A percentile compares a stretch with the other conserved stretches of the same genome.
Conservation (phyloP, 139 green algal species). For the Micromonas pusilla region DNA sequence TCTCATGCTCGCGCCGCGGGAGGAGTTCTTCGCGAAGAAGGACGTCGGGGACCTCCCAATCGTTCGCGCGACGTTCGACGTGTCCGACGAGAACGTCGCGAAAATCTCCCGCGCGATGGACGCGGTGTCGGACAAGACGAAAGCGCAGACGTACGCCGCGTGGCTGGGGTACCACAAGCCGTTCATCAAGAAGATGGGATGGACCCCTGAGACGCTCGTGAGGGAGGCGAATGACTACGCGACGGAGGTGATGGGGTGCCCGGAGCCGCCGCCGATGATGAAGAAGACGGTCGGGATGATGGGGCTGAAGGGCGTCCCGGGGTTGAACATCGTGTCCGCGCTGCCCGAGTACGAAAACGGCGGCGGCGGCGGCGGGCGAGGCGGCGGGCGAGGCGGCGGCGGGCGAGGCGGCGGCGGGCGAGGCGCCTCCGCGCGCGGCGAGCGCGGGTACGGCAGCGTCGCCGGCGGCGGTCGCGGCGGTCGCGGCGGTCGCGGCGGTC, state of each 20-base stretch:
- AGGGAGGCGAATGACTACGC: constrained; percentile 54
- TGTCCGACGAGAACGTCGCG: neutral
- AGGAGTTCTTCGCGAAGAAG: constrained; percentile 29
- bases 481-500: no score
- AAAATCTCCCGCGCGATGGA: constrained; percentile 11
- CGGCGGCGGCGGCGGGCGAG: no score
- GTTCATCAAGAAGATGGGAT: constrained; percentile 41
- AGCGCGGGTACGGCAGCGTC: no score
- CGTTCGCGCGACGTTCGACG: neutral
- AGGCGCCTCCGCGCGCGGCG: no score
- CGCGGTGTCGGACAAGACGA: constrained; percentile 31
- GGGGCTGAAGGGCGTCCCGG: constrained; percentile 71
- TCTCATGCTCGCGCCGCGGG: constrained; percentile 57
- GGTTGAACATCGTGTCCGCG: constrained; percentile 36
- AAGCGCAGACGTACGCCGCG: constrained; percentile 55
- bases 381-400: no score
- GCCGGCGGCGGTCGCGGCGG: no score
- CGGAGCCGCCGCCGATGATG: constrained; percentile 54
- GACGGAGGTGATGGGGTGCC: constrained; percentile 35
- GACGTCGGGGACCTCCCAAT: constrained; percentile 13
- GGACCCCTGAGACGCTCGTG: constrained; percentile 58
- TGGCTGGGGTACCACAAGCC: constrained; percentile 82
- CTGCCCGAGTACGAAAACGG: neutral
- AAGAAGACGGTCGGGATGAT: constrained; percentile 83
- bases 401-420: no score